These are phyloP conservation scores for Penicillium concentricum DNA, from an alignment of 2,329 filamentous ascomycete genomes.

Conservation along the genomic window DNA sequence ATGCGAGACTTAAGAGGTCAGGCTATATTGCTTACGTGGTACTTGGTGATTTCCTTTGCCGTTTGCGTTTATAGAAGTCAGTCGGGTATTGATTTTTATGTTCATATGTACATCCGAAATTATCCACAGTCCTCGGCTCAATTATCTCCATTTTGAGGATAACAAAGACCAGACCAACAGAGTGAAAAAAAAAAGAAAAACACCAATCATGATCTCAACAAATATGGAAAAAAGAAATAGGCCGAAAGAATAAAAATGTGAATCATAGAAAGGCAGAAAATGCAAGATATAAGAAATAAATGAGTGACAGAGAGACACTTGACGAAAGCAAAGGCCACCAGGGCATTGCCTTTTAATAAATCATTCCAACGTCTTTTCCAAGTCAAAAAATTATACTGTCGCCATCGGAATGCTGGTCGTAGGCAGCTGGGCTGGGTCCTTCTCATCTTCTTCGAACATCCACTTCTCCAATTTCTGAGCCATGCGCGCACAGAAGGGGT, in stretches of 20 bases:
- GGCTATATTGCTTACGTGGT: not conserved
- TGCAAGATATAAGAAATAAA: not conserved
- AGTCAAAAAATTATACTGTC: conserved; percentile 4
- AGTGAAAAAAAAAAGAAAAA: not conserved
- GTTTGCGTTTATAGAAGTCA: not conserved
- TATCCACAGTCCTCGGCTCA: not conserved
- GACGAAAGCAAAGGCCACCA: conserved; percentile 3
- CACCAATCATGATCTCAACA: conserved; percentile 4
- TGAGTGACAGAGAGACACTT: not conserved
- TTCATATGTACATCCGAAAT: conserved; percentile 7
- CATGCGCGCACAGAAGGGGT: conserved; percentile 50
- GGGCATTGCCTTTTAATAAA: conserved; percentile 3
- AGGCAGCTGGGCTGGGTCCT: conserved; percentile 26
- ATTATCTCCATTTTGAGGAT: not conserved
- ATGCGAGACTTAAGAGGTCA: too few relatives aligned
- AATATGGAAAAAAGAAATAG: not conserved
- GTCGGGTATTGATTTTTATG: conserved; percentile 3
- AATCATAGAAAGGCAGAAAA: not conserved
- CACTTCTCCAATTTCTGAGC: conserved; percentile 50
- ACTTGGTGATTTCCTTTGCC: too few relatives aligned
- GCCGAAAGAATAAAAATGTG: not conserved
- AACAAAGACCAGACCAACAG: not conserved
- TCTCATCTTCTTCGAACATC: conserved; percentile 48
- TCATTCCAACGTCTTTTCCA: not conserved
- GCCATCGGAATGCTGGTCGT: conserved; percentile 29